A percentile compares a stretch with the other conserved stretches of the same genome.
phyloP scores from a whole-genome alignment of 176 grass and related monocot species.

The Calamus simplicifolius region DNA sequence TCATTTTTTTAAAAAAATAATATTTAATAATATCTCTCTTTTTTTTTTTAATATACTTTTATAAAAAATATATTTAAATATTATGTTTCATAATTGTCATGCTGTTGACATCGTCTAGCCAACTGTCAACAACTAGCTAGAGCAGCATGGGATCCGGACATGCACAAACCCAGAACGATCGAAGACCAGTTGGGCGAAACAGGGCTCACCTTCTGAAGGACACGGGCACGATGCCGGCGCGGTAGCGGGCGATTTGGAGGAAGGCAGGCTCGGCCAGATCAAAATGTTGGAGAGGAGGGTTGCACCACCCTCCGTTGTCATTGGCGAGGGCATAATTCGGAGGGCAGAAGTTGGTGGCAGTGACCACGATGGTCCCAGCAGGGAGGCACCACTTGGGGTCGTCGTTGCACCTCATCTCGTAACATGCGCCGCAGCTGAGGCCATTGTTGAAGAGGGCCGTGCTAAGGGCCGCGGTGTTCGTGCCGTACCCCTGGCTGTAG shows the following conservation, averaged over 20 bases:
- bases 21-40: too few relatives aligned
- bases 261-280: constrained; percentile 8
- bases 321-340: constrained; percentile 1
- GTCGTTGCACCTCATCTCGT: constrained; percentile 5
- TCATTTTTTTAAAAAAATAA: too few relatives aligned
- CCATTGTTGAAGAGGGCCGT: constrained; percentile 3
- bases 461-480: constrained; percentile 4
- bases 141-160: too few relatives aligned
- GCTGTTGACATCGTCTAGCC: too few relatives aligned
- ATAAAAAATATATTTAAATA: too few relatives aligned
- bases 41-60: too few relatives aligned
- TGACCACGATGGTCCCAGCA: background rate
- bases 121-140: too few relatives aligned
- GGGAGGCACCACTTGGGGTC: constrained; percentile 3
- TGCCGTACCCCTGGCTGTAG: constrained; percentile 8
- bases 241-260: constrained; percentile 4
- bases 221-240: background rate
- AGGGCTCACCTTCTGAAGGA: background rate
- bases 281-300: constrained; percentile 3
- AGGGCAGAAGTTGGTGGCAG: constrained; percentile 4
- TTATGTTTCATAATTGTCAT: too few relatives aligned
- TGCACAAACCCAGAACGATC: too few relatives aligned
- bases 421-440: constrained; percentile 1
- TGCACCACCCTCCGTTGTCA: constrained; percentile 10
- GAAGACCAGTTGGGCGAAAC: too few relatives aligned